Conservation (phyloP, 108 stramenopile genomes). For the Nitzschia putrida region DNA sequence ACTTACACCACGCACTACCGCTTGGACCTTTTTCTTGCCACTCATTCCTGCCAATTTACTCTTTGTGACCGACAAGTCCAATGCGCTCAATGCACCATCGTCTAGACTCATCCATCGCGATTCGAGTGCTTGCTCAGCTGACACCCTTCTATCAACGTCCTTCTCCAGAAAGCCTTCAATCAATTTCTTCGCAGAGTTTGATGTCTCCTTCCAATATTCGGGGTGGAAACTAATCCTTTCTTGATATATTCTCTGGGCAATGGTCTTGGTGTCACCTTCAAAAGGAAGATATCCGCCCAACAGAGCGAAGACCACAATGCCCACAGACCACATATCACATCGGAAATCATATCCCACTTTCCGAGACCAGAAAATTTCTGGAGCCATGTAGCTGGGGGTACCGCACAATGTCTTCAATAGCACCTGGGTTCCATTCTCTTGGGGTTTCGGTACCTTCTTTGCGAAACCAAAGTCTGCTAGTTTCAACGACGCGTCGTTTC, state of each 20-base stretch:
- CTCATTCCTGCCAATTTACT: slow-evolving; percentile 12
- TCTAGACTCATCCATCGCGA: slow-evolving; percentile 38
- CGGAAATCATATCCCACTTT: slow-evolving; percentile 62
- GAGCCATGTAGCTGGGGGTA: slow-evolving; percentile 85
- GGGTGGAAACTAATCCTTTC: slow-evolving; percentile 70
- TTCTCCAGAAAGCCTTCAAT: slow-evolving; percentile 46
- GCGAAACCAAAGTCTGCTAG: slow-evolving; percentile 94
- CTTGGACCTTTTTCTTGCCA: slow-evolving; percentile 6
- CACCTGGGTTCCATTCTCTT: slow-evolving; percentile 28
- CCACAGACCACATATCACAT: slow-evolving; percentile 94
- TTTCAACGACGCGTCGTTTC: slow-evolving; percentile 47
- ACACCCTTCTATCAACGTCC: slow-evolving; percentile 46
- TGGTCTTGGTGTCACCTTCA: slow-evolving; percentile 44
- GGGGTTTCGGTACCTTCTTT: slow-evolving; percentile 50
- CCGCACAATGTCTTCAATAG: slow-evolving; percentile 70
- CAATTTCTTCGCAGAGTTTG: slow-evolving; percentile 51
- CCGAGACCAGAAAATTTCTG: slow-evolving; percentile 66
- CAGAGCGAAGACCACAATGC: slow-evolving; percentile 92
- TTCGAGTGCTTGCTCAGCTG: slow-evolving; percentile 50
- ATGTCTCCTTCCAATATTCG: slow-evolving; percentile 45
- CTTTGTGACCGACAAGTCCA: slow-evolving; percentile 42
- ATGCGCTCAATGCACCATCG: slow-evolving; percentile 29
- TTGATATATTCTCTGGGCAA: slow-evolving; percentile 55
- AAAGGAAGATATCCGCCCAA: slow-evolving; percentile 95
- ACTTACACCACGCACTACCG: slow-evolving; percentile 9